Base-by-base conservation (phyloP, 2,329 filamentous ascomycete genomes). In the Diaporthe australafricana region DNA sequence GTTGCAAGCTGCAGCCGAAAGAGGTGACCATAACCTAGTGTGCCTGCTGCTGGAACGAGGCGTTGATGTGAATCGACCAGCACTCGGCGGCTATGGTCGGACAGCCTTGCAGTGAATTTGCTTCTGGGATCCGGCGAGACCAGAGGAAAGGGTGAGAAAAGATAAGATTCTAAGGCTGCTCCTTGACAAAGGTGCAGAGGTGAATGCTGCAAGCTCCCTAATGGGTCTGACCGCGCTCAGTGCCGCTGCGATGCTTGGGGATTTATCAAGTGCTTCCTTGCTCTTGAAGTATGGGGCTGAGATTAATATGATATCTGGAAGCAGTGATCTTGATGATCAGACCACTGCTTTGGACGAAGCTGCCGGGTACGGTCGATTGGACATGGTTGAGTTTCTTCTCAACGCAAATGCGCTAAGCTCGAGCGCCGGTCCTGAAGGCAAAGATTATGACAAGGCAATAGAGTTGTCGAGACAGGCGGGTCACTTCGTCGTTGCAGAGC, bases 321-420 rank as follows among this genome's bases (percentile, higher is more conserved):
- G 1, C 4, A 3, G 2, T 17, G 2, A 50, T 25, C 7, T 22
- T 2, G 20, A 2, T 9, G 47, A 27, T n/a, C 17, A 11, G 8
- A 0, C 5, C 0, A 60, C 57, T 1, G 57, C 57, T 17, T 48
- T 72, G 12, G 67, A 70, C n/a, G 1, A 2, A 1, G 71, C 71
- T 14, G 71, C 57, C 12, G 1, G 0, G 0, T 0, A 0, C 2
- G 71, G 71, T 0, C 22, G 67, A 12, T 20, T 72, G n/a, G 71
- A 72, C 40, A 63, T 72, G 53, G 68, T 53, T 4, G 40, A 67
- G 9, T 35, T 70, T 1, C 50, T 72, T 8, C 27, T 72, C n/a
- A 72, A 72, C 20, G 57, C 52, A 12, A 68, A 68, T 40, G 71
- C 40, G 4, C 5, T 50, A 4, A 70, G 67, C 30, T 12, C 2